These are phyloP conservation scores for Astragalus membranaceus DNA, from an alignment of 306 rosid species.

Conservation along the genomic window DNA sequence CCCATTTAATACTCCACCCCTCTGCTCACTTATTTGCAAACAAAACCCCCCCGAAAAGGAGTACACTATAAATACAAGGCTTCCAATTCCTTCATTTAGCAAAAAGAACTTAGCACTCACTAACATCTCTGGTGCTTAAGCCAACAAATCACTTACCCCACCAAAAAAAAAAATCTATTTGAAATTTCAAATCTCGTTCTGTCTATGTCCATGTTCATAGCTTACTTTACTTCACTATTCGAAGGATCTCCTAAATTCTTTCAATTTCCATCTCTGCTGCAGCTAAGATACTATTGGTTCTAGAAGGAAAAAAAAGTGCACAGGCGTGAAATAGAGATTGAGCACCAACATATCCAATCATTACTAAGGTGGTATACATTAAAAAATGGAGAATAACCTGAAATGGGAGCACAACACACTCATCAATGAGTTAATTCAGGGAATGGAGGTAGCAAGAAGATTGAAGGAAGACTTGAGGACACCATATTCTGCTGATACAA, in stretches of 20 bases:
- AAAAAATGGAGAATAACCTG: conserved; percentile 50
- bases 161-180: background rate
- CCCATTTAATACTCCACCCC: background rate
- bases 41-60: background rate
- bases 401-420: conserved; percentile 64
- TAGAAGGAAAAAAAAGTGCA: background rate
- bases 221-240: conserved; percentile 22
- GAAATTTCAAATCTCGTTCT: conserved; percentile 9
- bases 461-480: conserved; percentile 44
- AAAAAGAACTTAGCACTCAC: background rate
- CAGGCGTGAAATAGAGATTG: conserved; percentile 2
- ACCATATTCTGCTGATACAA: conserved; percentile 36
- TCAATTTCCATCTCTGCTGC: conserved; percentile 14
- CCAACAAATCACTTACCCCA: background rate
- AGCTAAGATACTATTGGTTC: conserved; percentile 12
- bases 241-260: conserved; percentile 4
- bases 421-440: conserved; percentile 55
- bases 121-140: background rate
- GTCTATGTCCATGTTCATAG: conserved; percentile 26
- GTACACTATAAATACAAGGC: conserved; percentile 25
- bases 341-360: background rate
- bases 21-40: background rate
- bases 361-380: background rate
- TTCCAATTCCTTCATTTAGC: conserved; percentile 1
- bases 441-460: conserved; percentile 79